Evolutionary conservation across 148 eudicot species (phyloP).

Genomic region (Vaccinium vitisidaea): DNA sequence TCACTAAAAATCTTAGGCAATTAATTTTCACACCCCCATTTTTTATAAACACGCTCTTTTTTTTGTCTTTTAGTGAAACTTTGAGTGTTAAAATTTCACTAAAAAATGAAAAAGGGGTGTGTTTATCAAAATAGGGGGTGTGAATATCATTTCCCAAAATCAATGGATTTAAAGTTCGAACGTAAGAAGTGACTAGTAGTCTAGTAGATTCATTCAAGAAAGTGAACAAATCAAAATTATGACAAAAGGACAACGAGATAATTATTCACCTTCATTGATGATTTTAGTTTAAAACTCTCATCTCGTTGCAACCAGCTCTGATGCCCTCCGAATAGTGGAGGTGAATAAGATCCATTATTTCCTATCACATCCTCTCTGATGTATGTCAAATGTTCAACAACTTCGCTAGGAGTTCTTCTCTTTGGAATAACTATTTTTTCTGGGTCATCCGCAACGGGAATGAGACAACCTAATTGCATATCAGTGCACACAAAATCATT

Average conservation of each 20-base stretch:
- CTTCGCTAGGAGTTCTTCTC: conserved; percentile 50
- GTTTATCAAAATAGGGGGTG: too few relatives aligned
- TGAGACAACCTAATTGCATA: conserved; percentile 62
- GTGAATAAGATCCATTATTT: conserved; percentile 45
- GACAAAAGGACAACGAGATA: not conserved
- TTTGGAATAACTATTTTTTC: conserved; percentile 62
- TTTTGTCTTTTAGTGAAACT: too few relatives aligned
- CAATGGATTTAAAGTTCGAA: not conserved
- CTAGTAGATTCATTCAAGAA: not conserved
- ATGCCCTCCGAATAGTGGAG: conserved; percentile 93
- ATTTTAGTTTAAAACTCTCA: conserved; percentile 75
- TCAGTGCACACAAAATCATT: conserved; percentile 12
- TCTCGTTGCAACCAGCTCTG: conserved; percentile 79
- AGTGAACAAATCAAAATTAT: not conserved
- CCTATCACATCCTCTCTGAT: conserved; percentile 54
- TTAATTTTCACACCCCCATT: too few relatives aligned
- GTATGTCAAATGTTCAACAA: conserved; percentile 61
- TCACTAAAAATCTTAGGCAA: not conserved
- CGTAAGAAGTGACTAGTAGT: not conserved
- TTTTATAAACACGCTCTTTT: too few relatives aligned
- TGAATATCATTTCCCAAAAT: not conserved
- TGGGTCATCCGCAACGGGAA: conserved; percentile 80
- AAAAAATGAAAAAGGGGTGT: too few relatives aligned
- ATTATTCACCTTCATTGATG: conserved; percentile 72
- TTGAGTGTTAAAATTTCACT: too few relatives aligned